Conservation (phyloP, 257 asterid genomes). For the Hygrophila difformis region DNA sequence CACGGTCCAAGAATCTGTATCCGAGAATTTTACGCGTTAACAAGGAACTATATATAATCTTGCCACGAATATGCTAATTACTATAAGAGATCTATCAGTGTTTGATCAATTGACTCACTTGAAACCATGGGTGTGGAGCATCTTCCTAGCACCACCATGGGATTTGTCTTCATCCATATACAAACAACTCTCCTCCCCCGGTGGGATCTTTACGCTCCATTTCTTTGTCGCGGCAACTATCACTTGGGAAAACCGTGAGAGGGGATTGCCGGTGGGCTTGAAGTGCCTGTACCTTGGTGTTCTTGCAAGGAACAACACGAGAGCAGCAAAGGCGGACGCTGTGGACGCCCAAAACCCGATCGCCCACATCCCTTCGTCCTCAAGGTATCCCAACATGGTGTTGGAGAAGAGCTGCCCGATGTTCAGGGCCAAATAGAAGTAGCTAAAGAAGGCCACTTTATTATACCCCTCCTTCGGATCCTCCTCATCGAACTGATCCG, state of each 20-base stretch:
- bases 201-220: conserved; percentile 23
- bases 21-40: background rate
- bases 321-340: conserved; percentile 65
- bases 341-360: too few species aligned
- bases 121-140: conserved; percentile 85
- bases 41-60: background rate
- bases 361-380: too few species aligned
- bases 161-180: conserved; percentile 17
- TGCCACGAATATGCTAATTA: too few species aligned
- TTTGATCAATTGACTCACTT: conserved; percentile 36
- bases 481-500: conserved; percentile 84
- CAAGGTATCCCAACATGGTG: too few species aligned
- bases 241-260: conserved; percentile 69
- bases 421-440: too few species aligned
- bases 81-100: too few species aligned
- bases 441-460: conserved; percentile 57
- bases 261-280: conserved; percentile 78
- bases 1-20: conserved; percentile 69
- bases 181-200: conserved; percentile 29
- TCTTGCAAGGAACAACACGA: conserved; percentile 65
- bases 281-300: conserved; percentile 63
- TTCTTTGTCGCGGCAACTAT: conserved; percentile 67
- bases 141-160: conserved; percentile 31
- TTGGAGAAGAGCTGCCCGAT: too few species aligned
- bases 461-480: conserved; percentile 52